Base-by-base conservation (phyloP, 768 basidiomycete species). In the Paxillus ammoniavirescens region DNA sequence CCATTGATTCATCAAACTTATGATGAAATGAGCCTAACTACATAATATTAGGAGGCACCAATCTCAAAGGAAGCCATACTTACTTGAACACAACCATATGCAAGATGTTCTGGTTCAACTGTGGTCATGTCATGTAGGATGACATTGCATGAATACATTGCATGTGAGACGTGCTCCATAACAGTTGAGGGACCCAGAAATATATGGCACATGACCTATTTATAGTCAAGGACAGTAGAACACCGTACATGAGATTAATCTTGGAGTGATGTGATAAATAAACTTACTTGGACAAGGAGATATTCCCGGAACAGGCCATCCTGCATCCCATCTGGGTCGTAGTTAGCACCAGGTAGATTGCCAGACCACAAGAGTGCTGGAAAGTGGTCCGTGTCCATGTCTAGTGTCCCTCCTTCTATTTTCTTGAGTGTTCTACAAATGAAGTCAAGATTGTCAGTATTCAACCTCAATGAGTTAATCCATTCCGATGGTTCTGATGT, bases 61-160 rank as follows among this genome's bases (percentile, higher is more conserved):
- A 26, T 5, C 23, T 26, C 23, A 26, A 2, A 26, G 21, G 21
- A 21, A 21, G 21, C 21, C 21, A 21, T 3, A 38, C 52, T 47
- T 53, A 53, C 45, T n/a, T 47, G 45, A 38, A 53, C 13, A 12
- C 40, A 36, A 5, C 30, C 30, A 31, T 47, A 53, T 31, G 52
- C 38, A 10, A 53, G 28, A 15, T 53, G 52, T 31, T 53, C 44
- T 2, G 52, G 35, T 38, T 37, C 21, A 7, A 53, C 52, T n/a
- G 2, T 41, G 21, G 8, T 40, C 52, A 53, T 48, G 3, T 42
- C 46, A 14, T 48, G 46, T 5, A 53, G n/a, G 33, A 36, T 17
- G 10, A 38, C 43, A 10, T 48, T 53, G 21, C 45, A 47, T 2
- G 47, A 26, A 31, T 17, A 13, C 1, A 46, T 48, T 3, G 12